Conservation (phyloP, 352 stramenopile genomes). For the Peronospora farinosa region DNA sequence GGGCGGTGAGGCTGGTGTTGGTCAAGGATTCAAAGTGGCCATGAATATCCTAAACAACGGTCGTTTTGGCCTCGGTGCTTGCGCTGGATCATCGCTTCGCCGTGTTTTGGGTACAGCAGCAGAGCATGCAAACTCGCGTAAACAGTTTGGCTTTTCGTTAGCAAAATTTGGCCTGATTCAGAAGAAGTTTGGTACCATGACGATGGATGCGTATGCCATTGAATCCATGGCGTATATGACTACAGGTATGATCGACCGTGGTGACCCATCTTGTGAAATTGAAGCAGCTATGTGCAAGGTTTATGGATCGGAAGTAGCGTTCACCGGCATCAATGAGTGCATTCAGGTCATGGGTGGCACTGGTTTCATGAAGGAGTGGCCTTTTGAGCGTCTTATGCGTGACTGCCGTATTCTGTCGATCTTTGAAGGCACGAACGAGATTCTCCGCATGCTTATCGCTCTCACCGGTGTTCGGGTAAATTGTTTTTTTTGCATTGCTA, state of each 20-base stretch:
- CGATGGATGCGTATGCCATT: constrained; percentile 75
- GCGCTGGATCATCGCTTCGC: constrained; percentile 60
- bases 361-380: constrained; percentile 90
- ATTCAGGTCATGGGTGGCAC: constrained; percentile 87
- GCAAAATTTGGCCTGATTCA: constrained; percentile 81
- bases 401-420: constrained; percentile 89
- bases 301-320: constrained; percentile 80
- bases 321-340: constrained; percentile 81
- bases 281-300: constrained; percentile 87
- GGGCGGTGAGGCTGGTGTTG: constrained; percentile 62
- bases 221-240: constrained; percentile 89
- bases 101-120: constrained; percentile 59
- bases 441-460: constrained; percentile 88
- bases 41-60: constrained; percentile 94
- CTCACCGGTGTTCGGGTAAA: constrained; percentile 74
- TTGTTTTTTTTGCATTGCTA: constrained; percentile 9
- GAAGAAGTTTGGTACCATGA: constrained; percentile 85
- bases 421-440: constrained; percentile 90
- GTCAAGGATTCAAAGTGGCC: constrained; percentile 89
- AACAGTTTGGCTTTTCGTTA: constrained; percentile 73
- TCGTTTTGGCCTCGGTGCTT: constrained; percentile 76
- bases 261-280: constrained; percentile 80
- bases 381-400: constrained; percentile 87
- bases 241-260: constrained; percentile 84
- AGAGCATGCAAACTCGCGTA: constrained; percentile 71